Evolutionary conservation across 352 stramenopile genomes (phyloP).

Genomic region (Pythium diclinum): DNA sequence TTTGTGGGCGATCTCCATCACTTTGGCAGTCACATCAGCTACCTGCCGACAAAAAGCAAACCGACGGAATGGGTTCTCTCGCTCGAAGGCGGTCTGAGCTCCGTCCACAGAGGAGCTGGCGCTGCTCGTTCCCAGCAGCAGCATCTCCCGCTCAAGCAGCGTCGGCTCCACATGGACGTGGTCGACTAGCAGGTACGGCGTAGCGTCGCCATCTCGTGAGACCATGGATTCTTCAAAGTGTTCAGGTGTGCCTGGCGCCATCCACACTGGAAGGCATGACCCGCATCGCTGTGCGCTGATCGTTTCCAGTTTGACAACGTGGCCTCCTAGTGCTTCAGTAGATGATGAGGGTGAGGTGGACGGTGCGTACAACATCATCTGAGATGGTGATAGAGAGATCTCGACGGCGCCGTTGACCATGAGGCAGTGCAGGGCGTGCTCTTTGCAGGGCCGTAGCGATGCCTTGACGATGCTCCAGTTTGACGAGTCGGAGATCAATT

Average conservation of each 20-base stretch:
- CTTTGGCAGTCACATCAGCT: constrained; percentile 30
- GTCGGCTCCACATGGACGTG: constrained; percentile 53
- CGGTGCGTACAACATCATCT: constrained; percentile 34
- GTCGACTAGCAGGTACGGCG: constrained; percentile 48
- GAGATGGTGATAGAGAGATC: constrained; percentile 40
- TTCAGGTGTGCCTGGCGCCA: constrained; percentile 42
- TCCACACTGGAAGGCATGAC: constrained; percentile 56
- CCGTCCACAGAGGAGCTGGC: not conserved
- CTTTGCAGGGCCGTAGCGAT: constrained; percentile 34
- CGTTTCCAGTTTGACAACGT: constrained; percentile 5
- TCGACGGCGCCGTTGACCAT: constrained; percentile 41
- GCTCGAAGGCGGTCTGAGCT: constrained; percentile 22
- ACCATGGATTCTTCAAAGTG: constrained; percentile 63
- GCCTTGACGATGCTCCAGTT: constrained; percentile 36
- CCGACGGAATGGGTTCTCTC: constrained; percentile 38
- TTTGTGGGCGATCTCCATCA: constrained; percentile 44
- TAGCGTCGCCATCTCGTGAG: constrained; percentile 50
- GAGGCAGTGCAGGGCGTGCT: constrained; percentile 48
- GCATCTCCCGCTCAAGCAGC: constrained; percentile 57
- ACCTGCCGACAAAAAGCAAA: constrained; percentile 43
- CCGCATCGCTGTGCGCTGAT: constrained; percentile 40
- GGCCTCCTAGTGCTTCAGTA: not conserved
- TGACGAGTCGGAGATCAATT: constrained; percentile 29
- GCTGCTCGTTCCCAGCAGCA: constrained; percentile 29
- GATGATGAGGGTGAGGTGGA: not conserved